Percentiles rank a stretch among this genome's conserved stretches.
These are phyloP conservation scores for Neurospora africana DNA, from an alignment of 495 filamentous ascomycete species.

Conservation along the genomic window DNA sequence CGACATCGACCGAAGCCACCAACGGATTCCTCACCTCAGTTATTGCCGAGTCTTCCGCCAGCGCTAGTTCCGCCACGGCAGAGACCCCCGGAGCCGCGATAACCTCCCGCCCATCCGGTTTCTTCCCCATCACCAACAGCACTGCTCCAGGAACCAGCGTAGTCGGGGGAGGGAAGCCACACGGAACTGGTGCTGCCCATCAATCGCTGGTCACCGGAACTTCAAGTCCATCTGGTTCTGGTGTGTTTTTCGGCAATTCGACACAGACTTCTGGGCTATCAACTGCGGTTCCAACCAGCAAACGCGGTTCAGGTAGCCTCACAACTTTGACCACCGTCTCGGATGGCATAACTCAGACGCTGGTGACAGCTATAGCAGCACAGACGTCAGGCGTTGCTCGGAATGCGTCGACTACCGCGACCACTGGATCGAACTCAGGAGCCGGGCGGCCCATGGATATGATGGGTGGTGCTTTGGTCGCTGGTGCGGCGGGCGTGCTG, in stretches of 20 bases:
- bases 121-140: background rate
- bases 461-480: constrained; percentile 2
- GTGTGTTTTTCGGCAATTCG: background rate
- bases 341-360: constrained; percentile 1
- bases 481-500: background rate
- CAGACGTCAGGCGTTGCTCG: background rate
- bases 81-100: background rate
- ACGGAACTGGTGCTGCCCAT: background rate
- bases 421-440: background rate
- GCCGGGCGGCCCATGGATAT: background rate
- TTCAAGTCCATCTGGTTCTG: background rate
- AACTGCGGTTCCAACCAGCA: background rate
- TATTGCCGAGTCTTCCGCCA: background rate
- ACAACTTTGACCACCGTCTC: constrained; percentile 3
- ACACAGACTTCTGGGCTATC: background rate
- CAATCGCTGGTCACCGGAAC: background rate
- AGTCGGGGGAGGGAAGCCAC: background rate
- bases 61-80: background rate
- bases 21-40: background rate
- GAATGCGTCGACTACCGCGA: background rate
- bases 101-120: background rate
- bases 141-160: background rate
- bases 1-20: background rate
- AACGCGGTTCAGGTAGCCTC: background rate
- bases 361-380: background rate